Evolutionary conservation across 2,329 filamentous ascomycete genomes (phyloP).

Genomic region (Pezicula radicicola): DNA sequence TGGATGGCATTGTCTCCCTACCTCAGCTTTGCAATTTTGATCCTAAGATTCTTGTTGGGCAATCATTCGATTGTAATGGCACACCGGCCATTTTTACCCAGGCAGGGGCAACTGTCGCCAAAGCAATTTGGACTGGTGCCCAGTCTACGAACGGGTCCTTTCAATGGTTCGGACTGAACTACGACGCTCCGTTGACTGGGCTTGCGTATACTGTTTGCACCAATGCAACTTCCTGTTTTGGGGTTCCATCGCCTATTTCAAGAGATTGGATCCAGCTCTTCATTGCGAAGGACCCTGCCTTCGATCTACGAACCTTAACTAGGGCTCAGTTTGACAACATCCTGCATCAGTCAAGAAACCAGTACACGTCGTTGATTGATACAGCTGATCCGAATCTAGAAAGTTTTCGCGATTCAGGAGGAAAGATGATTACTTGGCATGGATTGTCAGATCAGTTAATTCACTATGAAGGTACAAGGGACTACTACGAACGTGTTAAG

Average conservation of each 20-base stretch:
- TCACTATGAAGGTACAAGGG: constrained; percentile 28
- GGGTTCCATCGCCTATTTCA: constrained; percentile 26
- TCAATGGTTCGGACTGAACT: constrained; percentile 7
- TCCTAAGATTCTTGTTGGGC: constrained; percentile 5
- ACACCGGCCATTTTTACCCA: constrained; percentile 3
- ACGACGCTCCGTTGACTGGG: neutral
- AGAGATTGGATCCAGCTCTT: constrained; percentile 32
- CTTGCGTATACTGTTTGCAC: neutral
- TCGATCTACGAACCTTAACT: constrained; percentile 13
- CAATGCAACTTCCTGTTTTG: constrained; percentile 11
- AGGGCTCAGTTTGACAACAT: constrained; percentile 3
- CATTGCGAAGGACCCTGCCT: constrained; percentile 27
- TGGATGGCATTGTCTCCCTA: constrained; percentile 12
- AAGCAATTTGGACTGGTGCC: constrained; percentile 6
- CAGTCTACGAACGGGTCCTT: neutral
- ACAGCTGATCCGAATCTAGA: constrained; percentile 3
- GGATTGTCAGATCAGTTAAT: constrained; percentile 28
- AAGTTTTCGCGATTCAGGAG: constrained; percentile 2
- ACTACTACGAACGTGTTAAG: constrained; percentile 23
- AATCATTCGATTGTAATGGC: constrained; percentile 7
- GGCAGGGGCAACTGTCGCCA: constrained; percentile 2
- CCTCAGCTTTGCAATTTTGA: constrained; percentile 12
- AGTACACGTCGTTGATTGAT: constrained; percentile 22
- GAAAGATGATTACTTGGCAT: constrained; percentile 14
- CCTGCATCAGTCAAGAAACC: constrained; percentile 5